Base-by-base conservation (phyloP, 139 green algal genomes). In the Choricystis sp. region DNA sequence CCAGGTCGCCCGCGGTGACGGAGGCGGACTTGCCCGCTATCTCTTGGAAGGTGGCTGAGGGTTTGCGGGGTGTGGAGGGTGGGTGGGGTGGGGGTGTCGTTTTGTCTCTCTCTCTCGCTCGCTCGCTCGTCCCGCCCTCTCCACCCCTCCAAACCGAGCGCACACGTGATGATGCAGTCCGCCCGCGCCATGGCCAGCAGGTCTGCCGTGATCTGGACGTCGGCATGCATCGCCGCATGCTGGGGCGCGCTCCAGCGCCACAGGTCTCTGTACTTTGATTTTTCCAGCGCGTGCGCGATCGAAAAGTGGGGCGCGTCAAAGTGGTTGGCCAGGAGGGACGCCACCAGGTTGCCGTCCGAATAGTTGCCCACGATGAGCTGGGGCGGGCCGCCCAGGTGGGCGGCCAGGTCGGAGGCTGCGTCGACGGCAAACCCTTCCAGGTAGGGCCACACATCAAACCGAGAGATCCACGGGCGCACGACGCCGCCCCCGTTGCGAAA, bases 351-450 rank as follows among this genome's bases (percentile, higher is more conserved):
- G 69, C 85, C 85, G 65, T 91, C 85, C 20, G 62, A 85, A 77
- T 94, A 93, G 74, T 92, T 87, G 62, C 85, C 85, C 19, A 92
- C 85, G 66, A 92, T 79, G n/a, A 92, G 74, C 55, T 91, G 76
- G 1, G 85, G 85, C 59, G 81, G 74, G n/a, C 68, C 76, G 3
- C 74, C 72, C 62, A 89, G 70, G 68, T 86, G 74, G 2, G 66
- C 71, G 48, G 80, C 60, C 9, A 88, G 60, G 64, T 88, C 83
- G 20, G 70, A 61, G 52, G 69, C 75, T 1, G 75, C 73, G 49
- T 94, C 86, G 49, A 88, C 69, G 1, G 85, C 76, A 66, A 92
- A 94, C 49, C 67, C 74, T 74, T 94, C 86, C 52, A 94, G 69
- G 66, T 92, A 92, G 14, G 86, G 86, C 83, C 81, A 93, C 29